These are phyloP conservation scores for Geotrichum fermentans DNA, from an alignment of 1,139 yeast species.

Conservation along the genomic window DNA sequence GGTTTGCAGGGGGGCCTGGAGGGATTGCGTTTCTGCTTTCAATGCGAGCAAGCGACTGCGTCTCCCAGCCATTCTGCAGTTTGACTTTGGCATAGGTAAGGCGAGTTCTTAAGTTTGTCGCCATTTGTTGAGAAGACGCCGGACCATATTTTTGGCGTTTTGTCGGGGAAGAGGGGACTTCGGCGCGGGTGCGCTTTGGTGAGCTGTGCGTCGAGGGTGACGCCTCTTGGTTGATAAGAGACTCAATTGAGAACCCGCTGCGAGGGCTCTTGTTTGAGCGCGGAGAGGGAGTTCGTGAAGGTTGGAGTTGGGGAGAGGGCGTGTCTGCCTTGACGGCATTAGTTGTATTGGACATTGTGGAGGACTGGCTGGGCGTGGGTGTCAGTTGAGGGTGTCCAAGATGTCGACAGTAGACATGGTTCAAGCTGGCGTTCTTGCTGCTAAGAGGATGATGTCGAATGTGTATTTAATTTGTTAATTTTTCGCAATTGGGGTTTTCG, in stretches of 20 bases:
- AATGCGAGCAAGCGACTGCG: conserved; percentile 14
- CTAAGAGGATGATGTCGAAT: too few species aligned
- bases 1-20: background rate
- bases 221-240: conserved; percentile 5
- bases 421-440: too few species aligned
- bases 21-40: conserved; percentile 5
- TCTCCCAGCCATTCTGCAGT: conserved; percentile 18
- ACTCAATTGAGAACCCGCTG: conserved; percentile 4
- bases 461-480: too few species aligned
- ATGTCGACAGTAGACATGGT: too few species aligned
- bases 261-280: background rate
- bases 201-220: background rate
- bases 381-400: too few species aligned
- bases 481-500: too few species aligned
- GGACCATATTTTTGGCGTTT: background rate
- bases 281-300: background rate
- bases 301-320: too few species aligned
- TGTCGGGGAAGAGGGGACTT: too few species aligned
- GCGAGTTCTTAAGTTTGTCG: conserved; percentile 13
- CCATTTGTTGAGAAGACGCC: conserved; percentile 13
- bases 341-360: background rate
- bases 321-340: too few species aligned
- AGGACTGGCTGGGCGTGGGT: background rate
- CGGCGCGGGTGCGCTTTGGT: conserved; percentile 3
- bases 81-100: conserved; percentile 15